Conservation (phyloP, 345 rosid species). For the Populus alba region DNA sequence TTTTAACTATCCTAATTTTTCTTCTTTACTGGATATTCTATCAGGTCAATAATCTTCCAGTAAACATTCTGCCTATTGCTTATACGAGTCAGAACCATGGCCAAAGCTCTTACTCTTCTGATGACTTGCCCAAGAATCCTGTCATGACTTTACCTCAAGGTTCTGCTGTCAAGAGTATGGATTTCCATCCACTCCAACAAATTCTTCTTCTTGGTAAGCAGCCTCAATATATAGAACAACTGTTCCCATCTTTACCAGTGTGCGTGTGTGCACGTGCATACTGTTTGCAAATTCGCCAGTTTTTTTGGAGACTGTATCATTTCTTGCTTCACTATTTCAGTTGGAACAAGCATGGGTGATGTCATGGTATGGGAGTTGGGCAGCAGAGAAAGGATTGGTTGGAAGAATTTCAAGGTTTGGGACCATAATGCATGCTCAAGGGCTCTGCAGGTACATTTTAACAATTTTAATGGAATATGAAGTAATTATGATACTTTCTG, state of each 20-base stretch:
- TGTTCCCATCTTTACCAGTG: neutral
- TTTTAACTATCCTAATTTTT: constrained; percentile 6
- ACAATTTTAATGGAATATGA: constrained; percentile 13
- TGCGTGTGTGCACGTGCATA: neutral
- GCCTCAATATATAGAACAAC: constrained; percentile 10
- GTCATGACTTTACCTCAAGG: constrained; percentile 62
- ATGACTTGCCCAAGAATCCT: constrained; percentile 74
- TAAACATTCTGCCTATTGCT: constrained; percentile 60
- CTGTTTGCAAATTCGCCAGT: neutral
- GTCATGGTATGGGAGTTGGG: constrained; percentile 73
- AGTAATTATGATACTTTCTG: neutral
- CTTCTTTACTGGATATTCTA: constrained; percentile 7
- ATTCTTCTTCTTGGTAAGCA: constrained; percentile 72
- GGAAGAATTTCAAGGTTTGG: constrained; percentile 64
- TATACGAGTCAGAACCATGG: constrained; percentile 67
- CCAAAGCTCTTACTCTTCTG: constrained; percentile 67
- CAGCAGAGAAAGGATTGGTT: constrained; percentile 56
- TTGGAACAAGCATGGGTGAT: constrained; percentile 80
- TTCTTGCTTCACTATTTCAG: constrained; percentile 39
- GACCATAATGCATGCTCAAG: constrained; percentile 51
- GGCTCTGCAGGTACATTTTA: constrained; percentile 56
- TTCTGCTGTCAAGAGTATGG: constrained; percentile 81
- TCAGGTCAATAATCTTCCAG: constrained; percentile 69
- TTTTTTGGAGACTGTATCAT: constrained; percentile 3
- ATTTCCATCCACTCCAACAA: constrained; percentile 80